Base-by-base conservation (phyloP, 2,329 filamentous ascomycete species). In the Chalara sp. region DNA sequence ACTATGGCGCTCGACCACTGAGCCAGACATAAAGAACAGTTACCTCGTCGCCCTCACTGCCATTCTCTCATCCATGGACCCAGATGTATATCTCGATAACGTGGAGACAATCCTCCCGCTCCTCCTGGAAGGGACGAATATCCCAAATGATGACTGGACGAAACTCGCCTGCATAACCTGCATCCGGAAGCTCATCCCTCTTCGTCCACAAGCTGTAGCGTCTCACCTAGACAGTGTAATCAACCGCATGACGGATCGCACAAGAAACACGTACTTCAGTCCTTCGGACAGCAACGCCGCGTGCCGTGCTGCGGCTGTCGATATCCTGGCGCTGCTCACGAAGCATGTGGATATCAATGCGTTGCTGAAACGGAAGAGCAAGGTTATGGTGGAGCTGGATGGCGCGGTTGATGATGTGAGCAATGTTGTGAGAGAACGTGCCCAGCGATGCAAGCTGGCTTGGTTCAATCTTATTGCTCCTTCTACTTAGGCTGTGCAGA, bases 1-100 rank as follows among this genome's bases (percentile, higher is more conserved):
- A 5, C 49, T 53, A 1, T 65, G 59, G 58, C 40, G 47, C 46
- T 8, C 13, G 8, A 40, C 47, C 8, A 39, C 53, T 6, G 28
- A 13, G 30, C 46, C 40, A 2, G 44, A 39, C 5, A 37, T 53
- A 0, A 63, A 63, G 44, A 51, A 54, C 1, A 63, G 63, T 21
- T 58, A 52, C 28, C 47, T 66, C 0, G 55, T 66, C 30, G 64
- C 65, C 7, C 52, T 66, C 6, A 53, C 56, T 6, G 61, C 58
- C 2, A 50, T 66, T 7, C 40, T 67, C 1, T 50, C 53, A 10
- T 56, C 58, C 44, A 59, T 62, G 44, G 54, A 60, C 30, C 46
- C 55, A 2, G 46, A 44, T 1, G 54, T 53, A 1, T 39, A 59
- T 6, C 47, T 55, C 7, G 48, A 51, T 5, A 53, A 54, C 35